These are phyloP conservation scores for Talaromyces trachyspermus DNA, from an alignment of 495 filamentous ascomycete species.

Conservation along the genomic window DNA sequence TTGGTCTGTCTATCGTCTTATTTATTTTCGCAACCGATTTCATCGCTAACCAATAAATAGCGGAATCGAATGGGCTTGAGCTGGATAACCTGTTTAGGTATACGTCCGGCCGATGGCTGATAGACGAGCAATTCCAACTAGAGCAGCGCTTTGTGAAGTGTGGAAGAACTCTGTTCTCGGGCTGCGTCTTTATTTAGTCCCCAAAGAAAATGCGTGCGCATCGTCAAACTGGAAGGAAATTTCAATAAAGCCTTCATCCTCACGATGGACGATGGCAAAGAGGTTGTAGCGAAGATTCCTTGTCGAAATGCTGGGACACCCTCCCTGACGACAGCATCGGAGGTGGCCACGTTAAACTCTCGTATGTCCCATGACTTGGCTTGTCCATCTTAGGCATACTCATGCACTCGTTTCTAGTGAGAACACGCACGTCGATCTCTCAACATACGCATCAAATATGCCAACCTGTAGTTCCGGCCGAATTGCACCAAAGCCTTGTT, in stretches of 20 bases:
- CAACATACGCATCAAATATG: not conserved
- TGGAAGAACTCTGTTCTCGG: slow-evolving; percentile 19
- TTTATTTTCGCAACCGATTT: not conserved
- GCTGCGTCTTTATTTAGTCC: slow-evolving; percentile 18
- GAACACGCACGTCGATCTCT: slow-evolving; percentile 14
- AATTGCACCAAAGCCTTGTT: not conserved
- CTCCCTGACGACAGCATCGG: slow-evolving; percentile 27
- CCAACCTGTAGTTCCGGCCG: not conserved
- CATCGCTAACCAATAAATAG: not conserved
- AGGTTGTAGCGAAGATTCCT: slow-evolving; percentile 29
- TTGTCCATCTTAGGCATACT: slow-evolving; percentile 20
- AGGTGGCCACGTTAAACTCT: slow-evolving; percentile 35
- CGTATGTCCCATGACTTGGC: slow-evolving; percentile 11
- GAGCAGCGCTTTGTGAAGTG: slow-evolving; percentile 18
- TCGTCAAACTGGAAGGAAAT: slow-evolving; percentile 26
- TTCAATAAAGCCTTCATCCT: slow-evolving; percentile 33
- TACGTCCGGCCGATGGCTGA: slow-evolving; percentile 22
- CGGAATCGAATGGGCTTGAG: not conserved
- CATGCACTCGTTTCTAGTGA: slow-evolving; percentile 30
- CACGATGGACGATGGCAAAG: slow-evolving; percentile 29
- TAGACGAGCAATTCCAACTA: slow-evolving; percentile 19
- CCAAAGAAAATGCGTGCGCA: slow-evolving; percentile 15
- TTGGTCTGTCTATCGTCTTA: not conserved
- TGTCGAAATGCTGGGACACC: slow-evolving; percentile 28
- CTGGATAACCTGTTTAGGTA: slow-evolving; percentile 13